Base-by-base conservation (phyloP, 176 grass and related monocot genomes). In the Avena eriantha region DNA sequence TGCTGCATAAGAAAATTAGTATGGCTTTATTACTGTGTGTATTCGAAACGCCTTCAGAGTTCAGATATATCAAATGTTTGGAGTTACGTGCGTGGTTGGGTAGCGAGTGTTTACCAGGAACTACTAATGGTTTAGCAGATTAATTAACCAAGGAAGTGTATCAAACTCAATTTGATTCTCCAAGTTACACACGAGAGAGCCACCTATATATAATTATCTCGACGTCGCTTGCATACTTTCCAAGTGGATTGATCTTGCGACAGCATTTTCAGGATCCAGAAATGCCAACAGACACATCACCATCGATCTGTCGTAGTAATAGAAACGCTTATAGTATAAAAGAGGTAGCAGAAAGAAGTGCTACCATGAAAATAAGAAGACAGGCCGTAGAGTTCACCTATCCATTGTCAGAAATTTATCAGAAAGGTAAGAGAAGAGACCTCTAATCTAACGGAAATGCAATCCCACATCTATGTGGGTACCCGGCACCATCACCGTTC, bases 61-160 rank as follows among this genome's bases (percentile, higher is more conserved):
- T 29, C 29, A 29, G 73, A 63, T 29, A 51, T 41, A 41, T 41
- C 43, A 64, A 80, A 77, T 61, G 63, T 17, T 63, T 12, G 48
- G 12, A 4, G 53, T 86, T 82, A 53, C 79, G 84, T 90, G 72
- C 79, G 86, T 41, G 39, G 39, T 7, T 7, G 7, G 39, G 39
- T 41, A 41, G 39, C 5, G 39, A 41, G 39, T 41, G 39, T 41
- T 41, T 7, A 41, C 39, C 39, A 61, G 72, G 73, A 73, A 85
- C 66, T 17, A 15, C 10, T 47, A 47, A 7, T 43, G 31, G 54
- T 33, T 34, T 61, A 36, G 23, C 45, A 78, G 83, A 31, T 64
- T 72, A 82, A 53, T 43, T 72, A 29, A 29, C 29, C 29, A 29
- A 29, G 29, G 29, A 63, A 86, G 16, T 18, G 47, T 85, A 48